Percentiles rank a stretch among this genome's conserved stretches.
phyloP scores from a whole-genome alignment of 352 stramenopile species.

The Globisporangium middletonii region DNA sequence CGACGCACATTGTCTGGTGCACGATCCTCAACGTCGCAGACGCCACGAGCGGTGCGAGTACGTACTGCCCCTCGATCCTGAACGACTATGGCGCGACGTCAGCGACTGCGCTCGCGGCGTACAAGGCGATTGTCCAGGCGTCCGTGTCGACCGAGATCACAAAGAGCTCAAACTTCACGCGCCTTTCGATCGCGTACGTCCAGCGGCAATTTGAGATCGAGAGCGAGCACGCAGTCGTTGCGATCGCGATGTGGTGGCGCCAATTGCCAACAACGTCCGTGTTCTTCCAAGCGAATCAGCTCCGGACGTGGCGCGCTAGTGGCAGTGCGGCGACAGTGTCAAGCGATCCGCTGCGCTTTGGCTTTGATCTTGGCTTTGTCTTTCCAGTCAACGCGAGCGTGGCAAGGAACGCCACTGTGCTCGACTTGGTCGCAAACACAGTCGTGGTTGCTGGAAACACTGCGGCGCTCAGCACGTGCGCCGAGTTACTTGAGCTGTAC shows the following conservation, averaged over 20 bases:
- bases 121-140: slow-evolving; percentile 27
- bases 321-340: slow-evolving; percentile 4
- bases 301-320: slow-evolving; percentile 26
- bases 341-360: slow-evolving; percentile 33
- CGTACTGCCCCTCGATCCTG: slow-evolving; percentile 24
- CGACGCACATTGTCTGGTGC: slow-evolving; percentile 42
- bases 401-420: slow-evolving; percentile 15
- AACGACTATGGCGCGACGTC: slow-evolving; percentile 32
- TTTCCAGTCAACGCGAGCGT: slow-evolving; percentile 23
- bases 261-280: slow-evolving; percentile 23
- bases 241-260: slow-evolving; percentile 38
- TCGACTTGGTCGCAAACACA: slow-evolving; percentile 33
- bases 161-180: slow-evolving; percentile 27
- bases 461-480: slow-evolving; percentile 21
- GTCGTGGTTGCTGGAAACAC: slow-evolving; percentile 6
- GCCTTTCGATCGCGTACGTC: slow-evolving; percentile 34
- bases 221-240: slow-evolving; percentile 16
- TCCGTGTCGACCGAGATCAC: slow-evolving; percentile 19
- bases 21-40: slow-evolving; percentile 8
- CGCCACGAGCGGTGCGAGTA: slow-evolving; percentile 5
- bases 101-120: slow-evolving; percentile 16
- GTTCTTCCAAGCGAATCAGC: slow-evolving; percentile 44
- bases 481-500: slow-evolving; percentile 22
- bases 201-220: slow-evolving; percentile 24
- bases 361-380: slow-evolving; percentile 35